Percentiles rank a stretch among this genome's conserved stretches.
These are phyloP conservation scores for Pyronema domesticum DNA, from an alignment of 495 filamentous ascomycete genomes.

Conservation along the genomic window DNA sequence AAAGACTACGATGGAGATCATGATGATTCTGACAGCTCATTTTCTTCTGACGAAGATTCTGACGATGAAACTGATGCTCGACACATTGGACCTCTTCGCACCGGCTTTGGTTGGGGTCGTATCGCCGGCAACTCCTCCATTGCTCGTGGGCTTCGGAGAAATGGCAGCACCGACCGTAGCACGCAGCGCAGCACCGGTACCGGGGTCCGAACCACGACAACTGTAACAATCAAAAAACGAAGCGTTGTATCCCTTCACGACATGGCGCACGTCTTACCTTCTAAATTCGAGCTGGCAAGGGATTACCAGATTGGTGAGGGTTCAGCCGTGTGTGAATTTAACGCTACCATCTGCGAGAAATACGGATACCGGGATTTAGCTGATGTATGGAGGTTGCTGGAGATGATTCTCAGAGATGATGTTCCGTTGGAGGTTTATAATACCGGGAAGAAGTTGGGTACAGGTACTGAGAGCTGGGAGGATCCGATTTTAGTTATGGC, in stretches of 20 bases:
- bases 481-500: conserved; percentile 47
- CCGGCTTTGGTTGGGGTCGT: conserved; percentile 15
- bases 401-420: conserved; percentile 56
- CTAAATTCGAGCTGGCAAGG: conserved; percentile 54
- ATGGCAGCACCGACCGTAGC: conserved; percentile 21
- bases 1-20: conserved; percentile 33
- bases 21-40: conserved; percentile 31
- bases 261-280: conserved; percentile 47
- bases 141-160: conserved; percentile 10
- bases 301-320: conserved; percentile 70
- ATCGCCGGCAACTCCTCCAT: conserved; percentile 13
- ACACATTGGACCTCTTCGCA: conserved; percentile 13
- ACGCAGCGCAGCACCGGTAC: conserved; percentile 23
- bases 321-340: conserved; percentile 61
- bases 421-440: conserved; percentile 47
- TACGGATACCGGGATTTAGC: conserved; percentile 58
- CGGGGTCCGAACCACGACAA: conserved; percentile 16
- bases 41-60: conserved; percentile 15
- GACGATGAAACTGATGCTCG: conserved; percentile 18
- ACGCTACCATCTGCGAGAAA: conserved; percentile 57
- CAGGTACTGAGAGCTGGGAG: background rate
- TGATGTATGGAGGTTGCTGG: conserved; percentile 67
- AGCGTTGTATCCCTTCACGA: conserved; percentile 54
- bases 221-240: conserved; percentile 25
- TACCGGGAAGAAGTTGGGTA: background rate